Evolutionary conservation across 2,329 filamentous ascomycete genomes (phyloP), one percentile per base, ranked within the genome.

Genomic region (Scedosporium apiospermum): DNA sequence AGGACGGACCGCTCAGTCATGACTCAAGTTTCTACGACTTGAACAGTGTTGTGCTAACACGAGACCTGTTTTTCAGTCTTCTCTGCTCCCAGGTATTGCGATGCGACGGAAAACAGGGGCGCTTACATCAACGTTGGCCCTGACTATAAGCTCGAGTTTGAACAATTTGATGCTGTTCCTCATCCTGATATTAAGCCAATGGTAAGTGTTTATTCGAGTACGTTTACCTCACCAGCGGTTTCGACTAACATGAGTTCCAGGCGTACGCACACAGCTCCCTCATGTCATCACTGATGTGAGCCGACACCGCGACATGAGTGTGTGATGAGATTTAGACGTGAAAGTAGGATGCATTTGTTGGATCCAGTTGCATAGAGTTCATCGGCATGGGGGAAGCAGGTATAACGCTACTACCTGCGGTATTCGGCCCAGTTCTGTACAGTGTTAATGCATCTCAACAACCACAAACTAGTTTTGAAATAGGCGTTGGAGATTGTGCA

Each of bases 71-170:
- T 53, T 41, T 14, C 14, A 87, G 95, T 99, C 68, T 99, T 99
- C 81, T 98, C 93, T 49, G 95, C 95, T 27, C 95, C 95, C 46
- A 96, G 88, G 75, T 99, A 99, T 75, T 99, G 95, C 76, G 95
- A 99, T 73, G 91, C 91, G 69, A 98, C 95, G 0, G 93, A 96
- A 78, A 99, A 99, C 78, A 95, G 93, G 79, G 95, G 95, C 66
- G 95, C 95, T 18, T 99, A 96, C 76, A 99, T 99, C 83, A 98
- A 99, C 76, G 89, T 99, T 67, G 90, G 90, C 38, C 84, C 90
- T 16, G 90, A 96, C 65, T 91, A 96, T 73, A 96, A 97, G 81
- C 87, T 98, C 69, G 80, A 91, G 44, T 99, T 90, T 77, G 85
- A 95, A 74, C 88, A 96, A 73, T 99, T 99, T 69, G 93, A 98